Percentiles rank a stretch among this genome's conserved stretches.
These are phyloP conservation scores for Hypoxylon sp. DNA, from an alignment of 2,329 filamentous ascomycete species.

Conservation along the genomic window DNA sequence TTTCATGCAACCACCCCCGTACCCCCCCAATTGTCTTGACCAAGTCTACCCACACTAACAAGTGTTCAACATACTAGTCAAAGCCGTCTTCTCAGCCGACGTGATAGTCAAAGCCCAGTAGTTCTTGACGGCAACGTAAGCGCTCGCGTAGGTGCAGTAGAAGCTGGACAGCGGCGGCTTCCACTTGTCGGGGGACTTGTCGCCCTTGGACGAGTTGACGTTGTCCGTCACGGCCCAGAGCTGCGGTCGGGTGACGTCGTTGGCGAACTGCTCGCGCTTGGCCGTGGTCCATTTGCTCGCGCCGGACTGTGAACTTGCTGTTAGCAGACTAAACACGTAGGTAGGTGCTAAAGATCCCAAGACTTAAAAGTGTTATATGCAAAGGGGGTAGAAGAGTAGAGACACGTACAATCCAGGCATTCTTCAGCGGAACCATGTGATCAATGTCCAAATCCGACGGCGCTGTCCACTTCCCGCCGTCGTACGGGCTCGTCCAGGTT, in stretches of 20 bases:
- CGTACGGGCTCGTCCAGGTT: constrained; percentile 76
- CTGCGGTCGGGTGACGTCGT: constrained; percentile 79
- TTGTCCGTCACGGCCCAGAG: constrained; percentile 81
- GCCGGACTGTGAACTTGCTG: constrained; percentile 67
- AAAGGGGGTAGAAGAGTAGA: too few species aligned
- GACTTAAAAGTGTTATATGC: too few species aligned
- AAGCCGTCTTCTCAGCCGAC: constrained; percentile 73
- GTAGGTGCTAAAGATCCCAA: too few species aligned
- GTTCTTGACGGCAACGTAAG: constrained; percentile 82
- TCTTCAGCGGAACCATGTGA: constrained; percentile 82
- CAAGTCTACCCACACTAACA: too few species aligned
- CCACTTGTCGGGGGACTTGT: constrained; percentile 77
- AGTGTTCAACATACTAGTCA: constrained; percentile 70
- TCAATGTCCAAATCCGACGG: constrained; percentile 81
- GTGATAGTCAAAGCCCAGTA: constrained; percentile 75
- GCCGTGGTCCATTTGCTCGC: constrained; percentile 75
- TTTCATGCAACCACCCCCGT: too few species aligned
- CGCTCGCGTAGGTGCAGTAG: constrained; percentile 79
- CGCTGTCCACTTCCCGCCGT: constrained; percentile 74
- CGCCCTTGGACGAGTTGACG: constrained; percentile 78
- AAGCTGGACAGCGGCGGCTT: constrained; percentile 74
- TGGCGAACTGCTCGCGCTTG: constrained; percentile 75
- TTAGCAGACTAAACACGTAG: too few species aligned
- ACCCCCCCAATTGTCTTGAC: too few species aligned
- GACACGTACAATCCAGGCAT: constrained; percentile 78